These are phyloP conservation scores for Encephalitozoon intestinalis DNA, from an alignment of 371 early-diverging fungal species.

Conservation along the genomic window DNA sequence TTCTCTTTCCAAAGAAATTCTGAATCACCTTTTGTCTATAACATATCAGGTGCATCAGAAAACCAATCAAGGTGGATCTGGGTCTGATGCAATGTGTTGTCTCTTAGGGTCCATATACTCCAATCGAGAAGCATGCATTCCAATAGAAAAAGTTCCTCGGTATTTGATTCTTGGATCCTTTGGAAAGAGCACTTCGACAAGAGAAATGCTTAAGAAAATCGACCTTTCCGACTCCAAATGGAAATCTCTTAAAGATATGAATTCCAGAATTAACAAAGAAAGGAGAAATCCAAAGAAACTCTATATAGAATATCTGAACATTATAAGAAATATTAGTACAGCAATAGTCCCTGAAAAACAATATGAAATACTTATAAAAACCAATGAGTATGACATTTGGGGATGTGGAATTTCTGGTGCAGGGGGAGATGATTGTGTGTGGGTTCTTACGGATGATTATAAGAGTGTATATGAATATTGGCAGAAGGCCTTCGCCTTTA, in stretches of 20 bases:
- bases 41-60: conserved; percentile 4
- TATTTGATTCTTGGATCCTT: conserved; percentile 18
- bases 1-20: neutral
- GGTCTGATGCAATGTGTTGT: conserved; percentile 7
- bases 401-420: conserved; percentile 41
- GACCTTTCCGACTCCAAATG: neutral
- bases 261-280: neutral
- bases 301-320: conserved; percentile 25
- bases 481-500: neutral
- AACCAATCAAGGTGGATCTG: conserved; percentile 6
- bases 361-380: conserved; percentile 26
- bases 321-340: neutral
- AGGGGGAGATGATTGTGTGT: conserved; percentile 41
- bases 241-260: neutral
- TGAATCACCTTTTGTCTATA: neutral
- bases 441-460: conserved; percentile 13
- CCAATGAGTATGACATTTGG: conserved; percentile 4
- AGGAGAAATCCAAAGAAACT: neutral
- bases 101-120: conserved; percentile 17
- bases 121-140: neutral
- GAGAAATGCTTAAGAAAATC: conserved; percentile 6
- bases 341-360: conserved; percentile 26
- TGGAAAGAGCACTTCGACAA: conserved; percentile 7
- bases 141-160: neutral
- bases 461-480: neutral